phyloP scores from a whole-genome alignment of 441 rosid genomes.

The Populus hybrid region DNA sequence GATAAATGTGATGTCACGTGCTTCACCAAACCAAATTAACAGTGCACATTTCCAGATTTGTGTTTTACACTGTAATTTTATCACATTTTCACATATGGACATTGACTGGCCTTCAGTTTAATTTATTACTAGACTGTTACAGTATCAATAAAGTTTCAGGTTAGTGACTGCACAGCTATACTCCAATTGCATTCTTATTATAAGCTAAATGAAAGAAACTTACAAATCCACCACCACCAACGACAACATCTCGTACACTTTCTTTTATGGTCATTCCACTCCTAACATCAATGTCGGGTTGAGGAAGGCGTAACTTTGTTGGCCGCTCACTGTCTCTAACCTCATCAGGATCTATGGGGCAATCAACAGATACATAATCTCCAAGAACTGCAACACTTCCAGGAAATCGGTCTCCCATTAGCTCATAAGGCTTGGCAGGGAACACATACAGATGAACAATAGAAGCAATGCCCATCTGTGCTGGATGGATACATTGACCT shows the following conservation, averaged over 20 bases:
- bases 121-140: not conserved
- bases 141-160: not conserved
- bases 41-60: not conserved
- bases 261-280: constrained; percentile 93
- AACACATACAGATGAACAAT: constrained; percentile 92
- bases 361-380: constrained; percentile 93
- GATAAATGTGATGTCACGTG: not conserved
- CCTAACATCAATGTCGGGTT: constrained; percentile 64
- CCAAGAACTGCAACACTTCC: constrained; percentile 93
- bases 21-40: not conserved
- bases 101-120: not conserved
- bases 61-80: not conserved
- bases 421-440: constrained; percentile 91
- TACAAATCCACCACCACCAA: constrained; percentile 93
- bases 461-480: constrained; percentile 99
- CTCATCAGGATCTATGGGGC: constrained; percentile 96
- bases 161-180: not conserved
- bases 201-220: constrained; percentile 34
- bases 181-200: not conserved
- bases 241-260: constrained; percentile 88
- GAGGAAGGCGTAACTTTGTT: constrained; percentile 91
- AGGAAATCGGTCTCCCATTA: constrained; percentile 78
- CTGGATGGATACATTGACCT: constrained; percentile 53
- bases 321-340: constrained; percentile 97
- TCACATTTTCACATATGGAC: not conserved